phyloP scores from a whole-genome alignment of 495 filamentous ascomycete genomes.

The Neurospora hispaniola region DNA sequence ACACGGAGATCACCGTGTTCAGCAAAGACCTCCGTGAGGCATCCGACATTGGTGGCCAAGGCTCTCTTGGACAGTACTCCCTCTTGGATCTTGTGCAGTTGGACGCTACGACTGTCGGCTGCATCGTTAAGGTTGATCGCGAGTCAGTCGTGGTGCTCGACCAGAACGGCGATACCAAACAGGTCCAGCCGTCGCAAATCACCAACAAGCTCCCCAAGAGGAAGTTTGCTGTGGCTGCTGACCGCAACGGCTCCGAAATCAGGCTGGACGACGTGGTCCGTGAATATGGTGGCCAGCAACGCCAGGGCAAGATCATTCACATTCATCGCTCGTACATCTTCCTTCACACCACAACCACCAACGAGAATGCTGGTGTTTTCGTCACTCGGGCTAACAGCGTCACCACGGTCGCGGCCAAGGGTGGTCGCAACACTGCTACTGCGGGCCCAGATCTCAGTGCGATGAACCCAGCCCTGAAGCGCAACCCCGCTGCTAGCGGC shows the following conservation, averaged over 20 bases:
- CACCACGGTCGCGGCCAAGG: slow-evolving; percentile 81
- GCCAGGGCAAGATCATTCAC: slow-evolving; percentile 79
- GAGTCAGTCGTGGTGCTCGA: slow-evolving; percentile 85
- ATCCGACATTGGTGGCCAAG: slow-evolving; percentile 73
- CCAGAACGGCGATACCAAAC: slow-evolving; percentile 73
- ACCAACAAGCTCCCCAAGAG: slow-evolving; percentile 73
- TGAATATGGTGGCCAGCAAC: slow-evolving; percentile 74
- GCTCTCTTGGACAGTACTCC: slow-evolving; percentile 71
- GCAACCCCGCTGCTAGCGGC: slow-evolving; percentile 39
- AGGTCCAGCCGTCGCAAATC: slow-evolving; percentile 81
- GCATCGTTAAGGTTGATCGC: slow-evolving; percentile 88
- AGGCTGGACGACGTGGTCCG: slow-evolving; percentile 83
- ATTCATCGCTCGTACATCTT: slow-evolving; percentile 86
- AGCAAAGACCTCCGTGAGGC: slow-evolving; percentile 93
- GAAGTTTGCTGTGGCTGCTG: slow-evolving; percentile 77
- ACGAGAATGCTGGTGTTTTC: slow-evolving; percentile 82
- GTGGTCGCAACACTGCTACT: slow-evolving; percentile 56
- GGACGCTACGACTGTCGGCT: slow-evolving; percentile 82
- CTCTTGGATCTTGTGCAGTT: slow-evolving; percentile 92
- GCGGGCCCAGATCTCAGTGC: slow-evolving; percentile 65
- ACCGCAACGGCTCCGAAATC: slow-evolving; percentile 89
- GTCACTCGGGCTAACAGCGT: slow-evolving; percentile 81
- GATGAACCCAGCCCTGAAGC: slow-evolving; percentile 85
- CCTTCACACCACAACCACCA: slow-evolving; percentile 69
- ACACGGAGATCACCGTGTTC: slow-evolving; percentile 93